Evolutionary conservation across 176 grass and related monocot genomes (phyloP).

Genomic region (Coix lacrymajobi): DNA sequence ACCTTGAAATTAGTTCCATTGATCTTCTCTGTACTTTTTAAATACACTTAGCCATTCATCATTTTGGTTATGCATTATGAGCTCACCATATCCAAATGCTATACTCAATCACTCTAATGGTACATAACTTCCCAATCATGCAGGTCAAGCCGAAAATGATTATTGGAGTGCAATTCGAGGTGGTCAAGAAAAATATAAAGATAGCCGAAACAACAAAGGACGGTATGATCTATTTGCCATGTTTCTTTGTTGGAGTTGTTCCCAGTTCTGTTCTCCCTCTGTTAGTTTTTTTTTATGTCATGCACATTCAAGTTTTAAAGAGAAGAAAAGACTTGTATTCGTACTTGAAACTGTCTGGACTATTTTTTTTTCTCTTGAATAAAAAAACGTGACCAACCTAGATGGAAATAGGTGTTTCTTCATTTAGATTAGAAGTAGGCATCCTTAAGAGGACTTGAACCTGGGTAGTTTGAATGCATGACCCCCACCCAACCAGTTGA

Average conservation of each 20-base stretch:
- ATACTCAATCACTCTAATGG: constrained; percentile 5
- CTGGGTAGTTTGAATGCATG: background rate
- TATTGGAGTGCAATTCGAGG: constrained; percentile 76
- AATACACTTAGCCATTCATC: background rate
- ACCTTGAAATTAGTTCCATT: background rate
- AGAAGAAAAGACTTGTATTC: background rate
- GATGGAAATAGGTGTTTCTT: background rate
- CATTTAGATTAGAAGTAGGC: background rate
- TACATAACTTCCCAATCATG: constrained; percentile 22
- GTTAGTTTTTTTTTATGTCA: background rate
- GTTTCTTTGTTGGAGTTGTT: background rate
- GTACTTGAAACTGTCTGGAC: background rate
- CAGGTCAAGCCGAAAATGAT: constrained; percentile 86
- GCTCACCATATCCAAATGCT: background rate
- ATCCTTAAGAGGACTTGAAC: background rate
- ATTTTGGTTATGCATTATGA: background rate
- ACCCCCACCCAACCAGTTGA: background rate
- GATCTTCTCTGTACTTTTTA: background rate
- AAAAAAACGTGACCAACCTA: background rate
- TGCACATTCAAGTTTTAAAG: background rate
- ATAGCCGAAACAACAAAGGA: constrained; percentile 49
- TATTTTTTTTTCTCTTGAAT: background rate
- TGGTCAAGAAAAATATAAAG: constrained; percentile 35
- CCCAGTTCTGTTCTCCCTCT: background rate
- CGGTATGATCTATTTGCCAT: constrained; percentile 29